Evolutionary conservation across 192 early-diverging fungal genomes (phyloP).

Genomic region (Spizellomyces punctatus): DNA sequence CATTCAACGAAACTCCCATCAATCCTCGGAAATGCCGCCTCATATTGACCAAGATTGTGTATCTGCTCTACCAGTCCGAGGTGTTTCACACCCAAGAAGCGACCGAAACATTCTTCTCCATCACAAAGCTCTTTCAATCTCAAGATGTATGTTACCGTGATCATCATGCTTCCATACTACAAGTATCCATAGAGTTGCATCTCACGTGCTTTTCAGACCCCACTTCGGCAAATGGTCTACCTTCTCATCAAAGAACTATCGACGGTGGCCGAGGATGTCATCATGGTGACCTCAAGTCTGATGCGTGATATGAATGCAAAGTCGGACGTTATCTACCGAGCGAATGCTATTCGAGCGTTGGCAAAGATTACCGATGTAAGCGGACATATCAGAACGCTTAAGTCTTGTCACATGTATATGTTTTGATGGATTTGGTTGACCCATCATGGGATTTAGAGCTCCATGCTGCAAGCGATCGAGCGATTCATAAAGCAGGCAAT

Average conservation of each 20-base stretch:
- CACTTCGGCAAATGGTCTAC: conserved; percentile 96
- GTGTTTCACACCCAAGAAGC: conserved; percentile 92
- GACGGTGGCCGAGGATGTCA: conserved; percentile 90
- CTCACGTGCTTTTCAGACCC: conserved; percentile 58
- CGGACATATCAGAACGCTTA: background rate
- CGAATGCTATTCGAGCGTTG: conserved; percentile 94
- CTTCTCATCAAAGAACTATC: conserved; percentile 96
- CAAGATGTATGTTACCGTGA: conserved; percentile 71
- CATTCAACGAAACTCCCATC: conserved; percentile 96
- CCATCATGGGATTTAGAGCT: conserved; percentile 54
- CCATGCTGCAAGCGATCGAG: conserved; percentile 95
- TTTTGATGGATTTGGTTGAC: background rate
- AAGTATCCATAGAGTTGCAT: conserved; percentile 3
- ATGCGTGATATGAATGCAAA: conserved; percentile 97
- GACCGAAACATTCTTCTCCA: conserved; percentile 96
- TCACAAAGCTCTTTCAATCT: conserved; percentile 96
- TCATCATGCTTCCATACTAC: background rate
- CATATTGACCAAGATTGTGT: conserved; percentile 91
- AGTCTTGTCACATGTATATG: background rate
- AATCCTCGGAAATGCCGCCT: conserved; percentile 91
- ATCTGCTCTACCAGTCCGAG: conserved; percentile 89
- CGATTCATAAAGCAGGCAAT: conserved; percentile 95
- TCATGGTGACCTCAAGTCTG: conserved; percentile 94
- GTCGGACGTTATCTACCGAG: conserved; percentile 86
- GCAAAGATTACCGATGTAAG: conserved; percentile 93